These are phyloP conservation scores for Dimocarpus longan DNA, from an alignment of 345 rosid species.

Conservation along the genomic window DNA sequence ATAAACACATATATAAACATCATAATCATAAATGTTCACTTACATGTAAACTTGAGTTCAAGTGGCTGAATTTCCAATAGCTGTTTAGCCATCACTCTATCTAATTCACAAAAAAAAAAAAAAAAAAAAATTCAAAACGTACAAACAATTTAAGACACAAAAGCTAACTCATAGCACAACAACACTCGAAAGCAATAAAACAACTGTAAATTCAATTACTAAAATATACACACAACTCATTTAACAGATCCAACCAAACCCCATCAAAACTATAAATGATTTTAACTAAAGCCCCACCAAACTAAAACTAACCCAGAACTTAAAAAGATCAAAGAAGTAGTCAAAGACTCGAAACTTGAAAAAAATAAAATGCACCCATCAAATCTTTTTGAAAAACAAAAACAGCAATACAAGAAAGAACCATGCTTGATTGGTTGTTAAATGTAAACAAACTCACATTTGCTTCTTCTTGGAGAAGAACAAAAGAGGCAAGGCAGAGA, in stretches of 20 bases:
- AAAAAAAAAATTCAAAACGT: not conserved
- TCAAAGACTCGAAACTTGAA: not conserved
- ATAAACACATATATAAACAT: not conserved
- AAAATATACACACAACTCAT: not conserved
- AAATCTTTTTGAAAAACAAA: not conserved
- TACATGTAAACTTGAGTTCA: conserved; percentile 49
- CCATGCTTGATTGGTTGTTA: too few relatives aligned
- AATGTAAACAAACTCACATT: not conserved
- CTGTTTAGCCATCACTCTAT: conserved; percentile 40
- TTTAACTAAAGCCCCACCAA: not conserved
- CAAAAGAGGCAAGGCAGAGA: not conserved
- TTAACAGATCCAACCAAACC: conserved; percentile 3
- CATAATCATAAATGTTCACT: conserved; percentile 12
- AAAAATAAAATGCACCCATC: not conserved
- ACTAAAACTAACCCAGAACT: not conserved
- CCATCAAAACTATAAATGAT: not conserved
- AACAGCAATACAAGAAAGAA: not conserved
- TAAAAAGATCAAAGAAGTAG: not conserved
- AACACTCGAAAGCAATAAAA: not conserved
- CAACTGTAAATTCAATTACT: not conserved
- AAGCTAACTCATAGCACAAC: not conserved
- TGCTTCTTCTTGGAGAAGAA: not conserved
- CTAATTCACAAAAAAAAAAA: not conserved
- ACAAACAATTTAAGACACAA: not conserved
- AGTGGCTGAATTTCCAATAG: conserved; percentile 50